Evolutionary conservation across 208 protist genomes (phyloP).

Genomic region (Leishmania gerbilli): DNA sequence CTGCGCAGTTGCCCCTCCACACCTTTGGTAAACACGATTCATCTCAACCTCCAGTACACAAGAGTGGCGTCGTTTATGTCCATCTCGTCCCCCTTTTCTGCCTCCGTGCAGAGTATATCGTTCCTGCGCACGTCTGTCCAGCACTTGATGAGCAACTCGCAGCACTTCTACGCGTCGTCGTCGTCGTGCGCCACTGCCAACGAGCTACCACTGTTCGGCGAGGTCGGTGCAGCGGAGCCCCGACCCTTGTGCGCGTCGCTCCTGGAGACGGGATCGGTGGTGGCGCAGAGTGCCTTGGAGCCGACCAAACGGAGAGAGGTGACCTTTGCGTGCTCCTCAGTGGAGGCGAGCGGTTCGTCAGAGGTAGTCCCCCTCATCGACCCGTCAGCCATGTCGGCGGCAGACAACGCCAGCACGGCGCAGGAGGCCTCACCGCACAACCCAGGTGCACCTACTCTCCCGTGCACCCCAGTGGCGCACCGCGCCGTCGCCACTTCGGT

Average conservation of each 20-base stretch:
- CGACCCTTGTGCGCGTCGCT: not conserved
- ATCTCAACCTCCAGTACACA: constrained; percentile 23
- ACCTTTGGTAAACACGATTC: constrained; percentile 24
- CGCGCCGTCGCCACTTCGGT: not conserved
- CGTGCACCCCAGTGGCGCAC: constrained; percentile 6
- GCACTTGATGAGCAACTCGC: constrained; percentile 6
- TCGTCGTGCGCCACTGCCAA: not conserved
- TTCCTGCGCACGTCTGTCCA: constrained; percentile 9
- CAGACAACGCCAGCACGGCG: not conserved
- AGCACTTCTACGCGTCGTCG: constrained; percentile 6
- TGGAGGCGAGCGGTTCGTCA: not conserved
- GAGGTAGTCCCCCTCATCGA: not conserved
- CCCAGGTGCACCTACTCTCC: not conserved
- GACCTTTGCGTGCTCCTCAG: not conserved
- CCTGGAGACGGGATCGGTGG: not conserved
- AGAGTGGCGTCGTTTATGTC: constrained; percentile 35
- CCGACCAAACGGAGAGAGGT: not conserved
- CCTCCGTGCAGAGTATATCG: constrained; percentile 15
- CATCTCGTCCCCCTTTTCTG: constrained; percentile 24
- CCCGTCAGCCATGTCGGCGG: not conserved
- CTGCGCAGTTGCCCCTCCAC: constrained; percentile 11
- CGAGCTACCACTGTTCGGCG: not conserved
- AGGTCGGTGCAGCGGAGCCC: not conserved
- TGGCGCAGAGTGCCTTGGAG: not conserved
- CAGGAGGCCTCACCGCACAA: constrained; percentile 3